Base-by-base conservation (phyloP, 768 basidiomycete species). In the Lentinula lateritia region DNA sequence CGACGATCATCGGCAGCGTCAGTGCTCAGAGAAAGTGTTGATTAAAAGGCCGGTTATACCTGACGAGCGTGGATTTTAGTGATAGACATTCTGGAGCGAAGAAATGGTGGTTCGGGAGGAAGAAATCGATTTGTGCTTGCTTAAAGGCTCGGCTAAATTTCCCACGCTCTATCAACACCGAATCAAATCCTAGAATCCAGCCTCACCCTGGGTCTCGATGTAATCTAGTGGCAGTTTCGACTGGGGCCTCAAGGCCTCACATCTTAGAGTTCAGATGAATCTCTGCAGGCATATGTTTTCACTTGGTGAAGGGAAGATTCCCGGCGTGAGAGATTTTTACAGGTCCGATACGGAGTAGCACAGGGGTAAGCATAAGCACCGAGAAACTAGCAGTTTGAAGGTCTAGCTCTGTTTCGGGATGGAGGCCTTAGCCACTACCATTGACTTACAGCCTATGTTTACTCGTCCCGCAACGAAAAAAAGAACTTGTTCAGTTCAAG, bases 21-120 rank as follows among this genome's bases (percentile, higher is more conserved):
- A 59, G 23, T 15, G 38, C 35, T 28, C 41, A 58, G 45, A 63
- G 48, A 46, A 61, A 13, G 39, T 39, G 58, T 38, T 23, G 23
- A 16, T 16, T 39, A 18, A 28, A 56, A 50, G 43, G 28, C 38
- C 52, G 41, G 43, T 63, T 73, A 64, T 76, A 92, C 94, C 88
- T 95, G 93, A 73, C 95, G 93, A 70, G 94, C 94, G 79, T 88
- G 83, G 71, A 97, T 78, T 80, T 95, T 95, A 61, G 87, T 87
- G 81, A 96, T 85, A 70, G 94, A 93, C 94, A 97, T 96, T 16
- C 50, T 34, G 15, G 35, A 6, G 10, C 10, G 10, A 18, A 35
- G n/a, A 18, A 18, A 52, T 68, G 69, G 67, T 62, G 65, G 69
- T 62, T 65, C 62, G 67, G 69, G 62, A 68, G 67, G 58, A 65